These are phyloP conservation scores for Mortierella claussenii DNA, from an alignment of 192 early-diverging fungal species.

Conservation along the genomic window DNA sequence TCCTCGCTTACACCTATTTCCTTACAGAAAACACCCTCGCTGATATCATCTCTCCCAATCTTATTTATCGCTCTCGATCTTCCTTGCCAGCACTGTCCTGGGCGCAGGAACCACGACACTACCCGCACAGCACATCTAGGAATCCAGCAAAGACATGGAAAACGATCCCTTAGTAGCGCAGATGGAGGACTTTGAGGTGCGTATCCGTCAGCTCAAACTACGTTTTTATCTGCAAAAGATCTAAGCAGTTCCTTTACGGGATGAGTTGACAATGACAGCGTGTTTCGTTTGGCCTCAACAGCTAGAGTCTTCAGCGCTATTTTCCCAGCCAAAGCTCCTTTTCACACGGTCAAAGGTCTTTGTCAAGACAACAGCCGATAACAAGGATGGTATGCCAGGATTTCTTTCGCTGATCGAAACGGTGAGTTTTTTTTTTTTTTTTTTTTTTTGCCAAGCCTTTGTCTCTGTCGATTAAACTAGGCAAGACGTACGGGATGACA, in stretches of 20 bases:
- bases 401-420: conserved; percentile 73
- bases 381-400: conserved; percentile 72
- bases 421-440: conserved; percentile 27
- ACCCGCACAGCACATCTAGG: too few species aligned
- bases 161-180: conserved; percentile 40
- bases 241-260: too few species aligned
- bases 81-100: too few species aligned
- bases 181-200: conserved; percentile 49
- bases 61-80: too few species aligned
- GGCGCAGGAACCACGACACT: too few species aligned
- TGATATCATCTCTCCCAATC: too few species aligned
- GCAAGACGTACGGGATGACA: too few species aligned
- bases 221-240: too few species aligned
- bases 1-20: too few species aligned
- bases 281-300: conserved; percentile 6
- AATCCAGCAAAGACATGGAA: conserved; percentile 30
- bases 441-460: conserved; percentile 3
- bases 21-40: too few species aligned
- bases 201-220: too few species aligned
- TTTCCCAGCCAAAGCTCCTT: conserved; percentile 55
- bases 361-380: conserved; percentile 71
- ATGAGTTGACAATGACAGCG: too few species aligned
- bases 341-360: conserved; percentile 79
- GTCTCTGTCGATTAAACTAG: background rate
- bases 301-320: conserved; percentile 14